Evolutionary conservation across 306 rosid species (phyloP), one percentile per base, ranked within the genome.

Genomic region (Casuarina cunninghamiana): DNA sequence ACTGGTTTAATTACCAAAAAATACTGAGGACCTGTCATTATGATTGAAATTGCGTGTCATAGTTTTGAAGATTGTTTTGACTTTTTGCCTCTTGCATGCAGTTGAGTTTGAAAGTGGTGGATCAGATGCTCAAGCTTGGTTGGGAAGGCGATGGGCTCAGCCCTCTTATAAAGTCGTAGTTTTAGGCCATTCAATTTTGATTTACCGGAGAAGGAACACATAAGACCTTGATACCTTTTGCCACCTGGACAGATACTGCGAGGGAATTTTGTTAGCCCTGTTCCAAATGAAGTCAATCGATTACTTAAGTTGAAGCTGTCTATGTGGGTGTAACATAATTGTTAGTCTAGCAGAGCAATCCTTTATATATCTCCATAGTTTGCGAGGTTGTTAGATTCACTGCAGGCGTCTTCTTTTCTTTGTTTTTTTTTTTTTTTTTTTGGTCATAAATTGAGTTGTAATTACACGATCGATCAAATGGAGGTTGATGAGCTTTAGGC

Each of bases 41-140:
- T 19, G 35, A n/a, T 21, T n/a, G 12, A 57, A 19, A 57, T 11
- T 35, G 44, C 0, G 12, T 62, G 42, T 66, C 42, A 32, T 9
- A 39, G 42, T 17, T 42, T n/a, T 43, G 10, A 58, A 44, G 19
- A 44, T 17, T 76, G 42, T 79, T 75, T 75, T 86, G 75, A 86
- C 82, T 79, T 58, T 62, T 81, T 51, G 55, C 62, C 73, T 71
- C 37, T 77, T 86, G 80, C 67, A 72, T 85, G 91, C 97, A 95
- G 99, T 85, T 95, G 89, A 95, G 99, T 88, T 90, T 95, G 93
- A 95, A 95, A 86, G 97, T 95, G 62, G 93, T 91, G 53, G 97
- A 95, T 91, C 96, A 93, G 7, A 95, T 91, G 99, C 97, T 91
- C 80, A 95, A 95, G 90, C 91, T 93, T 71, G 99, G 97, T 77